Conservation (phyloP, 1,139 yeast species). For the Pichia sp. region DNA sequence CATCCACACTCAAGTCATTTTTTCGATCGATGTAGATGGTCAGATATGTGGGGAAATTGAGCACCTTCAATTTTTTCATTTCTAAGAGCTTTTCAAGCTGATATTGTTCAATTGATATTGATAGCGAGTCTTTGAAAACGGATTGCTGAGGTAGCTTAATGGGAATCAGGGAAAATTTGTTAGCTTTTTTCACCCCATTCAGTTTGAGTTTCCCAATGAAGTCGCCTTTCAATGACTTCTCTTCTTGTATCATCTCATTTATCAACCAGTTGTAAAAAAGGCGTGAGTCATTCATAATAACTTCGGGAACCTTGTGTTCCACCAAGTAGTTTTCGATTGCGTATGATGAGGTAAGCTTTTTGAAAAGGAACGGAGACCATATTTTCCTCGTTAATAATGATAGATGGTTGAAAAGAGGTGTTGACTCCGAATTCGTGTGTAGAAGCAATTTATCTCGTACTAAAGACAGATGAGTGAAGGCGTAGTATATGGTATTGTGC, state of each 20-base stretch:
- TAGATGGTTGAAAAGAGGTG: slow-evolving; percentile 22
- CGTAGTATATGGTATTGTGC: slow-evolving; percentile 47
- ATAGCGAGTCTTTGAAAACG: slow-evolving; percentile 39
- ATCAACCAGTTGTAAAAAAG: slow-evolving; percentile 54
- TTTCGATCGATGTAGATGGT: slow-evolving; percentile 51
- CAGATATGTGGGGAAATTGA: slow-evolving; percentile 45
- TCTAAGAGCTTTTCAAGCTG: slow-evolving; percentile 38
- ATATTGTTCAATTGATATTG: slow-evolving; percentile 47
- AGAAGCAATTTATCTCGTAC: slow-evolving; percentile 47
- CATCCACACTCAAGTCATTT: slow-evolving; percentile 26
- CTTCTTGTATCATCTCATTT: slow-evolving; percentile 37
- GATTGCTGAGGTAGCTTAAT: slow-evolving; percentile 55
- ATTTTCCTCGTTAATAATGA: slow-evolving; percentile 44
- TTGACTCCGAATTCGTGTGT: slow-evolving; percentile 18
- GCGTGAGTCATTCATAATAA: slow-evolving; percentile 33
- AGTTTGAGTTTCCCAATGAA: slow-evolving; percentile 49
- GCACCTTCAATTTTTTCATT: slow-evolving; percentile 38
- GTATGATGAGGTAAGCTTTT: slow-evolving; percentile 60
- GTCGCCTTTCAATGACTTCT: slow-evolving; percentile 22
- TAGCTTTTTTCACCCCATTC: slow-evolving; percentile 12
- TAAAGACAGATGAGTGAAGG: slow-evolving; percentile 45
- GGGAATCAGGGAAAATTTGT: slow-evolving; percentile 54
- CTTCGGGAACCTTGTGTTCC: slow-evolving; percentile 30
- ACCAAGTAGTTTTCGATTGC: slow-evolving; percentile 42
- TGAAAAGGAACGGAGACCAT: slow-evolving; percentile 58